A percentile compares a stretch with the other conserved stretches of the same genome.
Conservation (phyloP, 805 yeast genomes). For the Tetrapisispora fleetii region DNA sequence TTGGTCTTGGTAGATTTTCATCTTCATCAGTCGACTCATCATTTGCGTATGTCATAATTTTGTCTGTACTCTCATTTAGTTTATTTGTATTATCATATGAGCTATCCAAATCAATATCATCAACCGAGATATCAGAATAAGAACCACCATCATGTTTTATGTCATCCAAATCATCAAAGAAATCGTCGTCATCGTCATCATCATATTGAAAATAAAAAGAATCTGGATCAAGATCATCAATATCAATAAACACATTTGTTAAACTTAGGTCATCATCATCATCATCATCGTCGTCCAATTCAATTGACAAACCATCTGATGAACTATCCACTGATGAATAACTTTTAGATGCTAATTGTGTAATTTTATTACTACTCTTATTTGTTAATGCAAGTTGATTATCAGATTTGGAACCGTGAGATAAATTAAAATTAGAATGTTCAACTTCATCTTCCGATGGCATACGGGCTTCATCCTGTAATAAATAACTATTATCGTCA, state of each 20-base stretch:
- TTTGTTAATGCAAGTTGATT: slow-evolving; percentile 15
- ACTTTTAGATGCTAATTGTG: background rate
- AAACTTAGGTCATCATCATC: slow-evolving; percentile 32
- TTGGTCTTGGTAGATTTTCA: slow-evolving; percentile 62
- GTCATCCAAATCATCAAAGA: slow-evolving; percentile 36
- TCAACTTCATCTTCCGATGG: slow-evolving; percentile 30
- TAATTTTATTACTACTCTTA: slow-evolving; percentile 18
- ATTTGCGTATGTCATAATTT: slow-evolving; percentile 37
- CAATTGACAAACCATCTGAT: slow-evolving; percentile 8
- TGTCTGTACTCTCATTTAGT: slow-evolving; percentile 11
- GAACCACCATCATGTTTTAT: slow-evolving; percentile 28
- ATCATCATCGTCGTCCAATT: slow-evolving; percentile 24
- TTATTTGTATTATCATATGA: slow-evolving; percentile 17
- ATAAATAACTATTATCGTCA: slow-evolving; percentile 28
- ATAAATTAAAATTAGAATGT: slow-evolving; percentile 12
- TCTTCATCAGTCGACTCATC: slow-evolving; percentile 96
- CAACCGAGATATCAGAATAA: slow-evolving; percentile 7
- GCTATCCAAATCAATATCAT: slow-evolving; percentile 4
- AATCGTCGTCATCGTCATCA: slow-evolving; percentile 39
- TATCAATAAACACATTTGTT: slow-evolving; percentile 32
- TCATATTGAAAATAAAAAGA: slow-evolving; percentile 28
- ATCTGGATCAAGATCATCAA: slow-evolving; percentile 31
- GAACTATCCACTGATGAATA: slow-evolving; percentile 1
- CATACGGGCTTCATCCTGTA: slow-evolving; percentile 26
- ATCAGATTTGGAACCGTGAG: slow-evolving; percentile 17